phyloP scores from a whole-genome alignment of 2,329 filamentous ascomycete species.

The Pseudogymnoascus sp. region DNA sequence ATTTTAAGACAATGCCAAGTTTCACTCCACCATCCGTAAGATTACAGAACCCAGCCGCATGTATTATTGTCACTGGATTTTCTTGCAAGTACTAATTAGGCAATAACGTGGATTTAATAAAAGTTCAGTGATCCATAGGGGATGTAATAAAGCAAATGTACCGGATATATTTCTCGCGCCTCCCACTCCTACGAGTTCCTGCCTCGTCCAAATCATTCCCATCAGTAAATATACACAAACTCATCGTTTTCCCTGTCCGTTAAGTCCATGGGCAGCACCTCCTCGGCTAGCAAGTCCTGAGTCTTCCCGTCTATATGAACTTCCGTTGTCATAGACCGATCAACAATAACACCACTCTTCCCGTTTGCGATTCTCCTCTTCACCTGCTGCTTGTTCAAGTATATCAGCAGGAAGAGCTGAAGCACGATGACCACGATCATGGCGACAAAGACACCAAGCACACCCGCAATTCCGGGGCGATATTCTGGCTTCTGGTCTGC shows the following conservation, averaged over 20 bases:
- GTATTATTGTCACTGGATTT: neutral
- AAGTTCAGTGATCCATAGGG: neutral
- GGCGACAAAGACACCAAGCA: constrained; percentile 46
- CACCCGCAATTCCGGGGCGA: constrained; percentile 46
- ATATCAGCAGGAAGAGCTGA: constrained; percentile 46
- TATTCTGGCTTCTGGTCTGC: constrained; percentile 51
- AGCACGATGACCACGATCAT: constrained; percentile 45
- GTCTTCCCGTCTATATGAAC: neutral
- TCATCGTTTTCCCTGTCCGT: constrained; percentile 61
- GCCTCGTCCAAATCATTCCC: neutral
- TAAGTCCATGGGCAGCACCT: constrained; percentile 43
- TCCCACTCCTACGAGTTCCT: neutral
- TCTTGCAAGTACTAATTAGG: neutral
- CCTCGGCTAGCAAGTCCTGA: neutral
- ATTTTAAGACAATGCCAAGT: neutral
- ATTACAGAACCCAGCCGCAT: neutral
- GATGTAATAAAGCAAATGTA: neutral
- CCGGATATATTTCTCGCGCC: neutral
- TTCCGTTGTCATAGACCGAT: constrained; percentile 49
- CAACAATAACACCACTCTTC: constrained; percentile 51
- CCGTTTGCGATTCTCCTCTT: constrained; percentile 48
- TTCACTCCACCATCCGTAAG: neutral
- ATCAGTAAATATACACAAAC: constrained; percentile 54
- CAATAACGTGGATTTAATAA: neutral
- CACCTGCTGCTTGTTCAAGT: constrained; percentile 50